Evolutionary conservation across 108 stramenopile genomes (phyloP), one percentile per base, ranked within the genome.

Genomic region (Chaetoceros tenuissimus): DNA sequence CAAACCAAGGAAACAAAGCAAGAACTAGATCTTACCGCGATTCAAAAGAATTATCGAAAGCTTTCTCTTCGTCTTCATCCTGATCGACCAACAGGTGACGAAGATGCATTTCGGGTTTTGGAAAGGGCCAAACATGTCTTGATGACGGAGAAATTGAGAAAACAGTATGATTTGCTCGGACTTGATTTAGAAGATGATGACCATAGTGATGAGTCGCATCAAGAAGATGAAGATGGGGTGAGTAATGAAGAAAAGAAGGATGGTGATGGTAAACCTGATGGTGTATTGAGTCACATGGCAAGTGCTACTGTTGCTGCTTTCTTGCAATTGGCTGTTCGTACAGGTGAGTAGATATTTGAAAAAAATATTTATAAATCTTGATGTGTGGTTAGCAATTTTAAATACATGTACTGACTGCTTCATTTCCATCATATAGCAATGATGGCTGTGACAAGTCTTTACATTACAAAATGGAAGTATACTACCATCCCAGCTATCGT

Each of bases 121-220:
- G 79, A 85, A 66, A 79, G 89, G 23, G 89, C 89, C 30, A 84
- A 92, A 53, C 62, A 64, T 20, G 85, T 92, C 0, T 56, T 92
- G 49, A 62, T 68, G 54, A 71, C 66, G 63, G 70, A 81, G 13
- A 87, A 85, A 51, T 62, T 92, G 40, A 52, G 84, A 24, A 59
- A 80, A 55, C 82, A 92, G 64, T 92, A 92, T 58, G 89, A 92
- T 65, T 70, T 87, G 52, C 48, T 92, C 29, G 89, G 85, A 16
- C 53, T 92, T 47, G 89, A 92, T 72, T 68, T 92, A 59, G 85
- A 91, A 24, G 89, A 87, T 60, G 89, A 82, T 45, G 82, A 83
- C 1, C 59, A 64, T 10, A 25, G 58, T 13, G 49, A 22, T 25
- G 43, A 44, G 13, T 62, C 55, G 17, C 29, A 57, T 46, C 51